phyloP scores from a whole-genome alignment of 2,329 filamentous ascomycete genomes.

The Fusarium proliferatum region DNA sequence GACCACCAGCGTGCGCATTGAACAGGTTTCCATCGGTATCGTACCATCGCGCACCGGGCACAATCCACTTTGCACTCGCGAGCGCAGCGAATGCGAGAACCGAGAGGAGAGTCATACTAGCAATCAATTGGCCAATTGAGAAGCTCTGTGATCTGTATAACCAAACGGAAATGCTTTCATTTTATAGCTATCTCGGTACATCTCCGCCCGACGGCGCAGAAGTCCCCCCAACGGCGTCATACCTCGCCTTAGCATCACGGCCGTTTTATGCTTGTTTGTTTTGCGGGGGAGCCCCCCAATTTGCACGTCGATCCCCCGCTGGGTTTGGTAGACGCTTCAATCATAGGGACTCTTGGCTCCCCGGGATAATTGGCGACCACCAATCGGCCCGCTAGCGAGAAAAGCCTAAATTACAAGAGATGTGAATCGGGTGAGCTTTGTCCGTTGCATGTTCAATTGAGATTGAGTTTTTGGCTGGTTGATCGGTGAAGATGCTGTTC shows the following conservation, averaged over 20 bases:
- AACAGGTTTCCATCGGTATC: slow-evolving; percentile 70
- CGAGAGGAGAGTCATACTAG: neutral
- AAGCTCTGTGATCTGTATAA: no score
- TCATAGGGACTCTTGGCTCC: slow-evolving; percentile 22
- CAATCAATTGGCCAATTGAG: neutral
- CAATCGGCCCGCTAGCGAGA: slow-evolving; percentile 4
- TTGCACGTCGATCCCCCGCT: slow-evolving; percentile 34
- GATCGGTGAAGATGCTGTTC: neutral
- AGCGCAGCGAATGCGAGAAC: slow-evolving; percentile 26
- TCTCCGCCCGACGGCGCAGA: slow-evolving; percentile 18
- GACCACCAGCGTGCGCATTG: slow-evolving; percentile 70
- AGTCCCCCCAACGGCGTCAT: neutral
- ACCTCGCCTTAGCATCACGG: slow-evolving; percentile 3
- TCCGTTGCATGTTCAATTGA: neutral
- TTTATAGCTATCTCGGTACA: slow-evolving; percentile 27
- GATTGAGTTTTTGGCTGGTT: no score
- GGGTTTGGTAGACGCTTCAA: slow-evolving; percentile 33
- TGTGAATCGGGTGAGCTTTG: neutral
- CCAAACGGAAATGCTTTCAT: neutral
- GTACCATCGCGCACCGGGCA: slow-evolving; percentile 69
- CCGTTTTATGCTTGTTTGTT: slow-evolving; percentile 2
- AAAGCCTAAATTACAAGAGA: neutral
- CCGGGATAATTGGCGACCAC: slow-evolving; percentile 26
- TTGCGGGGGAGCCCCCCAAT: slow-evolving; percentile 18
- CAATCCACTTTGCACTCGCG: slow-evolving; percentile 60